Evolutionary conservation across 164 flowering plant species (phyloP), one percentile per base, ranked within the genome.

Genomic region (Aristolochia fimbriata): DNA sequence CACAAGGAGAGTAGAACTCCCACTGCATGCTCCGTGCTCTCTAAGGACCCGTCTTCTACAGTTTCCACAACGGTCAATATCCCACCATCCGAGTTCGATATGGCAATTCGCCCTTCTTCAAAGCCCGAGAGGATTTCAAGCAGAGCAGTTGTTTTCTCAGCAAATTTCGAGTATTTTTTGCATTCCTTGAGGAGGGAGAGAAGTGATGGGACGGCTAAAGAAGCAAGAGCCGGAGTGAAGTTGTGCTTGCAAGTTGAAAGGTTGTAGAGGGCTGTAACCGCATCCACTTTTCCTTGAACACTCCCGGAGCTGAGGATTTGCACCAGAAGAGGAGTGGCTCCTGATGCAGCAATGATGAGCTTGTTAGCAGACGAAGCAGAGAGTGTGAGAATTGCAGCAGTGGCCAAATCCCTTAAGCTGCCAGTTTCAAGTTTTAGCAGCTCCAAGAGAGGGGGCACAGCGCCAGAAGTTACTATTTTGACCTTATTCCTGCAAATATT

Each of bases 141-240:
- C 8, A 84, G 68, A n/a, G 81, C 82, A 41, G 83, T 88, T 17
- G 86, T 71, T 73, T 88, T 88, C 74, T 88, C 92, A 17, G 96
- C 96, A 65, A 83, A 80, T 59, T 88, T 88, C 48, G 96, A 82
- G 70, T 81, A 73, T 67, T 88, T 88, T 69, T 82, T 88, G 79
- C 87, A 83, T 61, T 85, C 91, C 63, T 77, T 85, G 47, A 88
- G 82, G 15, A 87, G 86, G 61, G 67, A 62, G 51, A 87, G 78
- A 43, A 87, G 82, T 43, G 91, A 81, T 13, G 77, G 68, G 65
- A 76, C 83, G 15, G 91, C 89, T 60, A 62, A 70, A 1, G 86
- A 64, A 56, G 84, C 76, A 21, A 85, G 61, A 62, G 75, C 52
- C 0, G 77, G 70, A 62, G 68, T 59, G 2, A 72, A 61, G 24